A percentile compares a stretch with the other conserved stretches of the same genome.
These are phyloP conservation scores for Cenchrus purpureus DNA, from an alignment of 176 grass and related monocot genomes.

Conservation along the genomic window DNA sequence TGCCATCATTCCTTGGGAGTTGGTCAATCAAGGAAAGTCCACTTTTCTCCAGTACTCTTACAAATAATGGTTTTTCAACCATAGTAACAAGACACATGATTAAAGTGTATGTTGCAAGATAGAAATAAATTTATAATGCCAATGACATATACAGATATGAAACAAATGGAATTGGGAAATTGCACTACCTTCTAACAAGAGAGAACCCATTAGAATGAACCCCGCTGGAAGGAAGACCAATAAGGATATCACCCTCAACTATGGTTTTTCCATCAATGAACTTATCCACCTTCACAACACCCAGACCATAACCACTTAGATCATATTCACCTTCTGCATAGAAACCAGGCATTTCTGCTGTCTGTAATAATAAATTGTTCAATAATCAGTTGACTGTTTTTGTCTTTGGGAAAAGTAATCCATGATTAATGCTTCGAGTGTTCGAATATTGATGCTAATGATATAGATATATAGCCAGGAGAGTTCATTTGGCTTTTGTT, in stretches of 20 bases:
- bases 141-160: not conserved
- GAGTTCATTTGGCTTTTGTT: not conserved
- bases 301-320: conserved; percentile 83
- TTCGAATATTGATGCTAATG: not conserved
- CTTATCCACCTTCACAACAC: conserved; percentile 67
- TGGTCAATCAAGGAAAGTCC: conserved; percentile 67
- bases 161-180: conserved; percentile 12
- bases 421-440: not conserved
- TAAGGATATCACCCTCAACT: conserved; percentile 73
- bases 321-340: conserved; percentile 89
- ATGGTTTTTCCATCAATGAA: conserved; percentile 88
- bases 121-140: not conserved
- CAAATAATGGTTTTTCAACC: not conserved
- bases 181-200: conserved; percentile 75
- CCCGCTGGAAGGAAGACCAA: conserved; percentile 90
- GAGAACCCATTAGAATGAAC: conserved; percentile 94
- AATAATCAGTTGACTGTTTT: conserved; percentile 6
- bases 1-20: conserved; percentile 59
- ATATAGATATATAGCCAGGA: not conserved
- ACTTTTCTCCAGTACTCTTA: conserved; percentile 71
- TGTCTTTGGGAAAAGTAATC: not conserved
- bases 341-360: conserved; percentile 92
- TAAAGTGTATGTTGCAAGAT: not conserved
- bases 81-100: not conserved
- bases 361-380: conserved; percentile 42